Percentiles rank a stretch among this genome's conserved stretches.
These are phyloP conservation scores for Ceratobasidium sp. DNA, from an alignment of 1,284 basidiomycete genomes.

Conservation along the genomic window DNA sequence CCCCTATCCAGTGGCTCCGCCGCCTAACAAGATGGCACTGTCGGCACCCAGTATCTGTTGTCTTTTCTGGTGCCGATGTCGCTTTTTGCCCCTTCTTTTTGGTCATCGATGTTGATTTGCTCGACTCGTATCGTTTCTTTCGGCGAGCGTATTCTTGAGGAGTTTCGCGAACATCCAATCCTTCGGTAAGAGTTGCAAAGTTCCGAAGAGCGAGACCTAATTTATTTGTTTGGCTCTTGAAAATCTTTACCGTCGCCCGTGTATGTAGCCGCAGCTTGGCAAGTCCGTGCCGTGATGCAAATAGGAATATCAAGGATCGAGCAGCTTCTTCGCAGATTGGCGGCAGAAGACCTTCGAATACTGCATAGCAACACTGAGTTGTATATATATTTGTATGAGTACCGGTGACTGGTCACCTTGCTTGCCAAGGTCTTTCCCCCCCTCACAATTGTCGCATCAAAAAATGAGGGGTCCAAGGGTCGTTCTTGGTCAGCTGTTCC, in stretches of 20 bases:
- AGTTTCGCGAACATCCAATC: constrained; percentile 52
- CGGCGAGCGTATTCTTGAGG: constrained; percentile 51
- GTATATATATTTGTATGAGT: too few species aligned
- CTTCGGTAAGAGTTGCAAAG: constrained; percentile 50
- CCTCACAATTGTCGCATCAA: too few species aligned
- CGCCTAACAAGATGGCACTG: too few species aligned
- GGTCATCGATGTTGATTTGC: background rate
- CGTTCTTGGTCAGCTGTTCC: too few species aligned
- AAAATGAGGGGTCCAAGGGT: too few species aligned
- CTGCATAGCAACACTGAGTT: too few species aligned
- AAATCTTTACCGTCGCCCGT: constrained; percentile 49
- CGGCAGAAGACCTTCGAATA: constrained; percentile 56
- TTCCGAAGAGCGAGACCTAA: constrained; percentile 53
- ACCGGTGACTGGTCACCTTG: too few species aligned
- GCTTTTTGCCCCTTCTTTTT: background rate
- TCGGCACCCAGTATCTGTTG: background rate
- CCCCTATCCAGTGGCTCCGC: too few species aligned
- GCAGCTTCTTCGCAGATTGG: constrained; percentile 51
- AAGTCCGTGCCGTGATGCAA: constrained; percentile 54
- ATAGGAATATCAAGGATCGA: constrained; percentile 51
- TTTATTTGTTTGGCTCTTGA: constrained; percentile 49
- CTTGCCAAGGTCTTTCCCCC: too few species aligned
- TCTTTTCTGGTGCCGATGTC: background rate
- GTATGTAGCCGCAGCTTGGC: constrained; percentile 57
- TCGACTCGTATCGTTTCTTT: constrained; percentile 10